Conservation (phyloP, 768 basidiomycete species). For the Clavaria fumosa region DNA sequence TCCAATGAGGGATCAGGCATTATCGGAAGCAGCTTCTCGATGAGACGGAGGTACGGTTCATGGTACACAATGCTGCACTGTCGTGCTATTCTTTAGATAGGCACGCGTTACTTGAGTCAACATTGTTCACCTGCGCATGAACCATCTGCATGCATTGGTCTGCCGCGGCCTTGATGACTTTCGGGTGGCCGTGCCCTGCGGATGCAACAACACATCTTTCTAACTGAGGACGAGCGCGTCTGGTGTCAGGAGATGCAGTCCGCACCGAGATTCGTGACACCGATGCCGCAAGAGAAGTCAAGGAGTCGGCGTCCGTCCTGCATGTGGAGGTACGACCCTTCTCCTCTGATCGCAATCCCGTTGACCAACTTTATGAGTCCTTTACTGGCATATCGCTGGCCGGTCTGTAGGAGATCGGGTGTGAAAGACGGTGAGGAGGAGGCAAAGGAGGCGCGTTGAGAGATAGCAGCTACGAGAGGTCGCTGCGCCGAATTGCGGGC, state of each 20-base stretch:
- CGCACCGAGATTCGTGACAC: constrained; percentile 71
- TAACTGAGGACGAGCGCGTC: neutral
- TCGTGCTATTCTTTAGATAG: too few relatives aligned
- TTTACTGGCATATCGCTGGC: constrained; percentile 29
- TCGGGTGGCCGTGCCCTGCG: constrained; percentile 76
- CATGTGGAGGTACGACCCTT: constrained; percentile 59
- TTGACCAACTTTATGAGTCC: constrained; percentile 31
- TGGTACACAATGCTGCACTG: constrained; percentile 86
- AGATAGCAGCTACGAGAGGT: too few relatives aligned
- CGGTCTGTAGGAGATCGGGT: too few relatives aligned
- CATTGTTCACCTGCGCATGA: constrained; percentile 64
- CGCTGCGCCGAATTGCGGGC: too few relatives aligned
- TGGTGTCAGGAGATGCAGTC: constrained; percentile 1
- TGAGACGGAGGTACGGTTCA: constrained; percentile 72
- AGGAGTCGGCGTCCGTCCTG: constrained; percentile 60
- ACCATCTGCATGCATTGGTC: constrained; percentile 72
- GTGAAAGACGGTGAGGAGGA: too few relatives aligned
- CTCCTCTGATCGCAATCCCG: constrained; percentile 49
- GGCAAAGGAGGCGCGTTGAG: too few relatives aligned
- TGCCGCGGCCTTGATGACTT: constrained; percentile 76
- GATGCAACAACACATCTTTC: neutral
- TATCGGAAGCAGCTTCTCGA: constrained; percentile 68
- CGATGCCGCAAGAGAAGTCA: constrained; percentile 83
- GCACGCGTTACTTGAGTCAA: too few relatives aligned
- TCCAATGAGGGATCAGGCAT: constrained; percentile 89